Conservation (phyloP, 2,329 filamentous ascomycete species). For the Trichophyton schoenleinii region DNA sequence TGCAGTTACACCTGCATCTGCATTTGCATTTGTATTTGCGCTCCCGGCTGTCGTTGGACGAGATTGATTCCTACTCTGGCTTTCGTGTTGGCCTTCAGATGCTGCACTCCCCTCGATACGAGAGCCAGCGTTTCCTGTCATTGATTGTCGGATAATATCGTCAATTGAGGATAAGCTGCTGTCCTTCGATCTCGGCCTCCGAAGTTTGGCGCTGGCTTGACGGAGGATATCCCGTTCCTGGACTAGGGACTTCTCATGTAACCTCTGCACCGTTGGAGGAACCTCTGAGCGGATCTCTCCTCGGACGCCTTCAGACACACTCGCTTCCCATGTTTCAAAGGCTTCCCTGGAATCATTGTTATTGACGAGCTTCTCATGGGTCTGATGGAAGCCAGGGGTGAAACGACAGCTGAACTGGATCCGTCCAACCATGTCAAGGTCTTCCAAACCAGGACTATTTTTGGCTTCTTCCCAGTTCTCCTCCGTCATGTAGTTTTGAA, state of each 20-base stretch:
- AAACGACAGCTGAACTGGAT: conserved; percentile 70
- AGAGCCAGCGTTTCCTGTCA: background rate
- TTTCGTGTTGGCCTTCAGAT: background rate
- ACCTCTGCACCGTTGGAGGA: conserved; percentile 55
- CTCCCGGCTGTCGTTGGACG: background rate
- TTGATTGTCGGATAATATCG: background rate
- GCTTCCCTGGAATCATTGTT: conserved; percentile 87
- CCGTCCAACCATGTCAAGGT: conserved; percentile 67
- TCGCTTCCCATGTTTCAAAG: conserved; percentile 89
- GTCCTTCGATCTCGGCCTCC: conserved; percentile 63
- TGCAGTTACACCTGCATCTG: background rate
- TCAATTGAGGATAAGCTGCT: conserved; percentile 44
- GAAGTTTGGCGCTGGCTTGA: conserved; percentile 52
- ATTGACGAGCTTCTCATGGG: conserved; percentile 68
- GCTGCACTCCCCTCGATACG: background rate
- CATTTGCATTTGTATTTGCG: background rate
- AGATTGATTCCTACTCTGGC: background rate
- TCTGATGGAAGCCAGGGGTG: conserved; percentile 78
- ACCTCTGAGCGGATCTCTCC: conserved; percentile 59
- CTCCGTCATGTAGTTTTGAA: conserved; percentile 85
- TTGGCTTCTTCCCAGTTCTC: conserved; percentile 50
- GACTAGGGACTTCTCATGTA: conserved; percentile 71
- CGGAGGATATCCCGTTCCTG: conserved; percentile 72
- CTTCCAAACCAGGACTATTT: conserved; percentile 56
- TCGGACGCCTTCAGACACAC: conserved; percentile 74